phyloP scores from a whole-genome alignment of 441 rosid species.

The Geranium incanum region DNA sequence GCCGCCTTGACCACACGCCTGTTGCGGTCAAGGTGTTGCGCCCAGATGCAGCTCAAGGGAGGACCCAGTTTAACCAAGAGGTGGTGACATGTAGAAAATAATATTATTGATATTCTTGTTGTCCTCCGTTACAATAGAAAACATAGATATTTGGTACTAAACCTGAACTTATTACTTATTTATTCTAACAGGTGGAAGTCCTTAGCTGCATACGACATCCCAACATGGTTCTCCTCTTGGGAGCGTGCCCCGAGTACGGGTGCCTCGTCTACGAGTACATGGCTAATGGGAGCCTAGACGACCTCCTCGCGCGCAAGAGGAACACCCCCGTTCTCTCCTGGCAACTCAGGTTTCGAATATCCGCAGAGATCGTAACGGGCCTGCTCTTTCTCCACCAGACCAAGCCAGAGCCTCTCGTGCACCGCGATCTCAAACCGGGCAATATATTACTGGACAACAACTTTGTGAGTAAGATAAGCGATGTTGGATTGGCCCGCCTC shows the following conservation, averaged over 20 bases:
- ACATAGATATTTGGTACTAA: too few species aligned
- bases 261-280: conserved; percentile 58
- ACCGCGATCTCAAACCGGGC: conserved; percentile 66
- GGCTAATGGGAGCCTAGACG: conserved; percentile 66
- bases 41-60: conserved; percentile 1
- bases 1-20: conserved; percentile 1
- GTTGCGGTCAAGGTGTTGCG: conserved; percentile 1
- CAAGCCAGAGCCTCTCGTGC: conserved; percentile 71
- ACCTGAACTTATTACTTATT: too few species aligned
- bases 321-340: conserved; percentile 45
- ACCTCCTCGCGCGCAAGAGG: conserved; percentile 37
- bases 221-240: conserved; percentile 63
- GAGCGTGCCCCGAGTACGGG: conserved; percentile 70
- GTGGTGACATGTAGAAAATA: not conserved
- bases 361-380: conserved; percentile 55
- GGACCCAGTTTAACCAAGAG: not conserved
- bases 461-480: conserved; percentile 62
- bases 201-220: conserved; percentile 71
- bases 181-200: conserved; percentile 41
- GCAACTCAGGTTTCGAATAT: conserved; percentile 58
- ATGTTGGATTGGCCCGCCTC: conserved; percentile 59
- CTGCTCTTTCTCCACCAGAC: conserved; percentile 60
- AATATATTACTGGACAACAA: conserved; percentile 56
- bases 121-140: too few species aligned
- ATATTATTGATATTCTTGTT: too few species aligned